Base-by-base conservation (phyloP, 768 basidiomycete genomes). In the Agrocybe pediades region DNA sequence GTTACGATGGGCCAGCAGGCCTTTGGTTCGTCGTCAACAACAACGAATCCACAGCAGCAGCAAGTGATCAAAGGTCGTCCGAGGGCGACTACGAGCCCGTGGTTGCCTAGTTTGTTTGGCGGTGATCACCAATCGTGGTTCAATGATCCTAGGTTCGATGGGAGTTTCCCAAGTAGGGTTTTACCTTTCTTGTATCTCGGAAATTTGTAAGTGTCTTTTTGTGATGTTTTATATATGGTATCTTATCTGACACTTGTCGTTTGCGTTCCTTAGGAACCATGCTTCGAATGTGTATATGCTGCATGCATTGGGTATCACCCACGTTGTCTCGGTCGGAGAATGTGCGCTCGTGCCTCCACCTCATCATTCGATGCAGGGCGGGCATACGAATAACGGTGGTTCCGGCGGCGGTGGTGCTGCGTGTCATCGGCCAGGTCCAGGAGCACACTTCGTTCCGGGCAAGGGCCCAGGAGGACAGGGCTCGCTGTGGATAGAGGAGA, bases 241-340 rank as follows among this genome's bases (percentile, higher is more conserved):
- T 7, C 24, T 39, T 13, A 27, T 30, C 15, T 29, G 27, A 46
- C 17, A 52, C 40, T 53, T 50, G 61, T 21, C 33, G 42, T 17
- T 41, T 51, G 40, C 45, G 33, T 2, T 42, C n/a, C 41, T 23
- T 64, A 93, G 93, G 68, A 92, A 94, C 62, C 96, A 98, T 62
- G 96, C 96, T 0, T 77, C 87, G 23, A 98, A 98, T 69, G 94
- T 86, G 49, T 92, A 91, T 64, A 97, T 98, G 95, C 84, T 98
- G 2, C 90, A 95, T 62, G 92, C 93, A 2, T 82, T 98, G 15
- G 94, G 94, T 21, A 95, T 98, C 63, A 96, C 95, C 2, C 95
- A 98, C 66, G 95, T 98, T 57, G 95, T 98, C 24, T 95, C 92
- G 8, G 94, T 98, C 2, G 96, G 96, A 45, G 96, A 98, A 75